Base-by-base conservation (phyloP, 805 yeast genomes). In the Kodamaea restingae region DNA sequence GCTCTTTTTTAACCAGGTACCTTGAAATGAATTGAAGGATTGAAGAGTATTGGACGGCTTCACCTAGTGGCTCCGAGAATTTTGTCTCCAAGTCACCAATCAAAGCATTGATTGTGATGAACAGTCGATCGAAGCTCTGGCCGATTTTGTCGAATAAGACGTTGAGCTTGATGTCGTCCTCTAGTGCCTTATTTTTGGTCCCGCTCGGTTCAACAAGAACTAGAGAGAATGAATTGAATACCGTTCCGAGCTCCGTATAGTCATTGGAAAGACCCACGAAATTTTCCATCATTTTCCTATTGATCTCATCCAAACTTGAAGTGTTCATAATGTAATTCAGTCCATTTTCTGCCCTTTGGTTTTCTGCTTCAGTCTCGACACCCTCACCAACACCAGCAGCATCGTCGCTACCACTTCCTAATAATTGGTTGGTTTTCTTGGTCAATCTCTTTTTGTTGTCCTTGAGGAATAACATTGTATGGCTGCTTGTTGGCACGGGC, bases 51-150 rank as follows among this genome's bases (percentile, higher is more conserved):
- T 81, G 86, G 2, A 79, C 86, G n/a, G 79, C 75, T 52, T 82
- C 88, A 1, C 81, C 81, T 34, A 81, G 59, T 3, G 87, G 87
- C 53, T 81, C 88, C 6, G 78, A 71, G 49, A 80, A 81, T 39
- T 77, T 76, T 1, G 78, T 71, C 37, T 76, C 77, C 36, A 82
- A 58, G 26, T 74, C 73, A 9, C 68, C 60, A 4, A 78, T 73
- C 8, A 82, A 65, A 1, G 72, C 55, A 49, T 78, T 66, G 45
- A 79, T 63, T n/a, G 78, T 55, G 45, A 77, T 56, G 52, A 69
- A 71, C 33, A 75, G 78, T 28, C 81, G 75, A 58, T 93, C 98
- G 46, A 86, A 80, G 1, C 88, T 83, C 52, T 85, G 88, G 1
- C 98, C 97, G 20, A 88, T 76, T 45, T 80, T 78, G 55, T 93